A percentile compares a stretch with the other conserved stretches of the same genome.
Evolutionary conservation across 805 yeast genomes (phyloP).

Genomic region (Candida boleticola): DNA sequence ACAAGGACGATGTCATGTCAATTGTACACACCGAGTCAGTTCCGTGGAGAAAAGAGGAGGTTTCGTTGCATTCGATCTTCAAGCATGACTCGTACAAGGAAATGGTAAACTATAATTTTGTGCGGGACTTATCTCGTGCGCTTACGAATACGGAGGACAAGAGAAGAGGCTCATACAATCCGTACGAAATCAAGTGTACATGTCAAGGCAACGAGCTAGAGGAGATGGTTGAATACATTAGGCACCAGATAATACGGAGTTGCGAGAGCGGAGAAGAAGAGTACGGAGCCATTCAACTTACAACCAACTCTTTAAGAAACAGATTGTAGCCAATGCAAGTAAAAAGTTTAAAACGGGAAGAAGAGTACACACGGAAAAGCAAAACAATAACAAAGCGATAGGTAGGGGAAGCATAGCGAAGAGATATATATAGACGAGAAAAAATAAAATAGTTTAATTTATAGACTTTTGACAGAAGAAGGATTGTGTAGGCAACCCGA

Average conservation of each 20-base stretch:
- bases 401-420: no score
- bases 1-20: conserved; percentile 4
- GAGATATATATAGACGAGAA: no score
- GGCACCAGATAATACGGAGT: neutral
- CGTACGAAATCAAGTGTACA: conserved; percentile 9
- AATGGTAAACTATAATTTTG: conserved; percentile 11
- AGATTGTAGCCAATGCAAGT: neutral
- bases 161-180: neutral
- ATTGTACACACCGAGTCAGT: neutral
- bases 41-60: neutral
- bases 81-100: conserved; percentile 11
- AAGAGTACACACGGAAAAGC: neutral
- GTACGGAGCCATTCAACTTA: neutral
- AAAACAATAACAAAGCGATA: no score
- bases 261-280: neutral
- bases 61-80: conserved; percentile 8
- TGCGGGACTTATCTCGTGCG: conserved; percentile 3
- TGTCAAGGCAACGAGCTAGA: conserved; percentile 10
- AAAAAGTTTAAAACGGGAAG: no score
- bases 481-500: no score
- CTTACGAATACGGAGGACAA: neutral
- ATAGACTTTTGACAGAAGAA: no score
- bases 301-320: neutral
- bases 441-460: no score
- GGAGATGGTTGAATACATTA: neutral